Conservation (phyloP, 2,329 filamentous ascomycete species). For the Thermothelomyces thermophilus region DNA sequence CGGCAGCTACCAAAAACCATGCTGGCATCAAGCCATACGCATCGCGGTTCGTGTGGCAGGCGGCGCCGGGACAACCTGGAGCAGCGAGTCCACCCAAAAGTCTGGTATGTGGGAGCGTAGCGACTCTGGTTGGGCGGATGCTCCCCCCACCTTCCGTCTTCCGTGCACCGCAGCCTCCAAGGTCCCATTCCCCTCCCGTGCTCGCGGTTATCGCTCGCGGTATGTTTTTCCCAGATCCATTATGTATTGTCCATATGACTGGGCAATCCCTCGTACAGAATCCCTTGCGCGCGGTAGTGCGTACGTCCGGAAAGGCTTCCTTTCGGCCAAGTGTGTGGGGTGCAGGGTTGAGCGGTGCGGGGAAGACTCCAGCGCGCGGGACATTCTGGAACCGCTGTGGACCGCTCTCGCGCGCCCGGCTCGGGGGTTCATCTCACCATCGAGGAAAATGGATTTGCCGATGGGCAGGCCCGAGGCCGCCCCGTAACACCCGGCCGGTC, state of each 20-base stretch:
- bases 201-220: too few relatives aligned
- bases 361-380: slow-evolving; percentile 17
- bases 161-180: too few relatives aligned
- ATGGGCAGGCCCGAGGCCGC: background rate
- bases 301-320: background rate
- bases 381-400: slow-evolving; percentile 14
- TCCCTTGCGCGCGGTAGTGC: slow-evolving; percentile 1
- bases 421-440: slow-evolving; percentile 4
- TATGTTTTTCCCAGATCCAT: background rate
- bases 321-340: slow-evolving; percentile 9
- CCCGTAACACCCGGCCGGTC: background rate
- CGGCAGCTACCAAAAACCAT: background rate
- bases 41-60: slow-evolving; percentile 7
- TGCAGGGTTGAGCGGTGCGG: slow-evolving; percentile 12
- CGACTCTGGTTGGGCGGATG: background rate
- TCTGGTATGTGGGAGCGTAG: too few relatives aligned
- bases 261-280: background rate
- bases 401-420: background rate
- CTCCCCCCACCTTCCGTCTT: background rate
- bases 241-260: background rate
- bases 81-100: too few relatives aligned
- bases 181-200: too few relatives aligned
- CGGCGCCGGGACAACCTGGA: slow-evolving; percentile 3
- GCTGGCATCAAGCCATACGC: background rate
- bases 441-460: slow-evolving; percentile 25